phyloP scores from a whole-genome alignment of 768 basidiomycete species.

The Coprinellus aureogranulatus region DNA sequence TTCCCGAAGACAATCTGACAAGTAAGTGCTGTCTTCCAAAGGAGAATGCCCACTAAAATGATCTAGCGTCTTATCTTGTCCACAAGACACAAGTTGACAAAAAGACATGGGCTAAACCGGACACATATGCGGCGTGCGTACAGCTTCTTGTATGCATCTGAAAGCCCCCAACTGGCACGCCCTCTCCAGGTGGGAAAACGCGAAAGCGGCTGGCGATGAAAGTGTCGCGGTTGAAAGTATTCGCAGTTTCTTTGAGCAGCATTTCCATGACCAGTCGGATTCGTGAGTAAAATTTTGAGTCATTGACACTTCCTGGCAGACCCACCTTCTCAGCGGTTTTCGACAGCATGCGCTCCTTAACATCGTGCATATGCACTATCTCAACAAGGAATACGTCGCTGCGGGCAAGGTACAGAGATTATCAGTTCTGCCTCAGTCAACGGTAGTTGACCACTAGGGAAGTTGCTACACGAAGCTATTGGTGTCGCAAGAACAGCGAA shows the following conservation, averaged over 20 bases:
- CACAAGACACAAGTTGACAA: conserved; percentile 66
- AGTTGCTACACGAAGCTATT: conserved; percentile 78
- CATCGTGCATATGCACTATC: conserved; percentile 74
- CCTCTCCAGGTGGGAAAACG: conserved; percentile 61
- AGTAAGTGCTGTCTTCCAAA: conserved; percentile 13
- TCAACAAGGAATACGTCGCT: conserved; percentile 63
- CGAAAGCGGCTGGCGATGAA: conserved; percentile 64
- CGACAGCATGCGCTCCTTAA: conserved; percentile 80
- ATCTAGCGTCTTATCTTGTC: conserved; percentile 46
- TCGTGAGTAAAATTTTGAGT: conserved; percentile 52
- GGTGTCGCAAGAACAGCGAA: conserved; percentile 70
- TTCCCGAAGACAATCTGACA: conserved; percentile 53
- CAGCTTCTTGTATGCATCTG: not conserved
- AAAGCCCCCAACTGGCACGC: not conserved
- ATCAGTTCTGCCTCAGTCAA: not conserved
- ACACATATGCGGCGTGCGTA: conserved; percentile 58
- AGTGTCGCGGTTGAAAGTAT: conserved; percentile 67
- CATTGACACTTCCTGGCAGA: not conserved
- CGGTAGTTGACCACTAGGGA: not conserved
- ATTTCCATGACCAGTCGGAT: conserved; percentile 76
- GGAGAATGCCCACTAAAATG: not conserved
- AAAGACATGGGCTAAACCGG: conserved; percentile 61
- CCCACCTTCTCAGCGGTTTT: conserved; percentile 48
- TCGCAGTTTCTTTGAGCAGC: conserved; percentile 80
- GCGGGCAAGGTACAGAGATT: conserved; percentile 54